Base-by-base conservation (phyloP, 2,329 filamentous ascomycete genomes). In the Aspergillus nomiae region DNA sequence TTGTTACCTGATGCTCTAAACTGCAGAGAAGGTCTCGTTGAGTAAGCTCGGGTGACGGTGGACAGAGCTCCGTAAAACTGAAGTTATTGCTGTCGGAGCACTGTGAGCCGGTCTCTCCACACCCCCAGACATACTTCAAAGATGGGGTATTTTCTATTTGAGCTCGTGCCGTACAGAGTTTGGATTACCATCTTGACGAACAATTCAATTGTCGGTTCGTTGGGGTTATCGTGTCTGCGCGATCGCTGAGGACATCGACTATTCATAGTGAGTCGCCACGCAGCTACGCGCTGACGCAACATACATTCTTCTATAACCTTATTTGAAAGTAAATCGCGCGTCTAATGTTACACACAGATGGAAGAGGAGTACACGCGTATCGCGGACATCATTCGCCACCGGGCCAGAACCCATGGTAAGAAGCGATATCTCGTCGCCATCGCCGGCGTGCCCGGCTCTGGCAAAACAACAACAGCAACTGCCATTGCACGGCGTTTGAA, bases 381-480 rank as follows among this genome's bases (percentile, higher is more conserved):
- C 12, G 66, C 68, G 19, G 65, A 67, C 12, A 55, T 46, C 5
- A 69, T 72, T 53, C 67, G 59, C 41, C 58, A 61, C 5, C 62
- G 70, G 43, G 70, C 69, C 41, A 54, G 36, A 24, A 34, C 30
- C 30, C 67, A 68, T 36, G 21, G 58, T 7, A 65, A 69, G 43
- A 43, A 57, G 21, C 70, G 70, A 56, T 70, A 62, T 45, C 60
- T 72, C 14, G 69, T 72, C 26, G 70, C 70, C 53, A 70, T 77
- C 24, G 74, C 74, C 1, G 75, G 75, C 5, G 65, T 73, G 1
- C 75, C 75, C 2, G 75, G 75, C 10, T 74, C 75, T 4, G 75
- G 76, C 12, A 78, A 77, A 59, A 74, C 75, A 7, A 77, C 76
- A 14, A 74, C 71, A 4, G 74, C 75, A 4, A 58, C 66, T 8